Base-by-base conservation (phyloP, 495 filamentous ascomycete species). In the Hypoxylon crocopeplum region DNA sequence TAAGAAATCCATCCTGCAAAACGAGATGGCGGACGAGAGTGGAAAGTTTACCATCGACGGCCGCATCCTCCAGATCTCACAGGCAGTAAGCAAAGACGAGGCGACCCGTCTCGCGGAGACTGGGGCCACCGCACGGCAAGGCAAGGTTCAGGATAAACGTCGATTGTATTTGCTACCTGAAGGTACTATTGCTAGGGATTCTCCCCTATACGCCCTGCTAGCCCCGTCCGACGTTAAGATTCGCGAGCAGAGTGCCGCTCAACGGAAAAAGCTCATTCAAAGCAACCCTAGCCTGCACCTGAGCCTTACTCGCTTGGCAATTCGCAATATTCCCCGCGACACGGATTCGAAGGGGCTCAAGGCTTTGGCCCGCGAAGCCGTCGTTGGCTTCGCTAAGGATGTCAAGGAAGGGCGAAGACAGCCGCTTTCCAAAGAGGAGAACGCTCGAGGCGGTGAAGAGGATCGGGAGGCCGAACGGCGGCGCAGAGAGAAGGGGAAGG, bases 381-480 rank as follows among this genome's bases (percentile, higher is more conserved):
- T 96, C 42, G 93, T 97, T 47, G 91, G 91, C 2, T 99, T 99
- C 60, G 93, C 94, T 33, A 86, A 79, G 62, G 95, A 99, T 65
- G 91, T 92, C 63, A 95, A 92, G 69, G 77, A 74, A 19, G 88
- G 88, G 3, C 71, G 72, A 4, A 87, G 94, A 22, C 73, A 87
- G 51, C 85, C 84, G 13, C 78, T 99, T 1, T 96, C 92, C 7
- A 91, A 89, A 68, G 95, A 98, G 62, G 94, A 98, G 70, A 78
- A 87, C 30, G 69, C 82, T 12, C 87, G 94, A 16, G 91, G 88
- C 20, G 87, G 89, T 13, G 83, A 87, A 10, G 84, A 87, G n/a
- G 94, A 92, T 78, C 83, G 80, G 55, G 84, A 88, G 46, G 87
- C 91, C 0, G 94, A 98, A 67, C 80, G 77, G 19, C 76, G 80